These are phyloP conservation scores for Rosa multiflora DNA, from an alignment of 306 rosid species.

Conservation along the genomic window DNA sequence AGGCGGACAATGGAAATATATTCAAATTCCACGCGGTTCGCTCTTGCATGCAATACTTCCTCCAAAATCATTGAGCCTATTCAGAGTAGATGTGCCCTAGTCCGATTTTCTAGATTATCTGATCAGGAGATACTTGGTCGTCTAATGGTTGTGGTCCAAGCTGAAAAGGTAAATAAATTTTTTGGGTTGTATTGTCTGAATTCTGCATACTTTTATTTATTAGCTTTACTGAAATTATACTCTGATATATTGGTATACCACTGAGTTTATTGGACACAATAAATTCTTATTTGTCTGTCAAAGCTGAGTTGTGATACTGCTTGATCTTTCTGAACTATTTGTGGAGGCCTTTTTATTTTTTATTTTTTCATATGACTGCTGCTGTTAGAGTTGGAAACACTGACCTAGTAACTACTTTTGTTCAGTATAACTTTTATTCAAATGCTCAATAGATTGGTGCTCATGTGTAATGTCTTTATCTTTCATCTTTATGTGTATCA, in stretches of 20 bases:
- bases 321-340: background rate
- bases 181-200: background rate
- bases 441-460: background rate
- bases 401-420: background rate
- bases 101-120: constrained; percentile 76
- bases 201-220: background rate
- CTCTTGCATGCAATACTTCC: constrained; percentile 94
- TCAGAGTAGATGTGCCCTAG: constrained; percentile 98
- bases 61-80: constrained; percentile 93
- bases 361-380: background rate
- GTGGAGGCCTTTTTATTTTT: background rate
- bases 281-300: background rate
- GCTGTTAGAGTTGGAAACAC: background rate
- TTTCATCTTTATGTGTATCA: background rate
- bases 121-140: constrained; percentile 93
- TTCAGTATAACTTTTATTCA: background rate
- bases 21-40: constrained; percentile 90
- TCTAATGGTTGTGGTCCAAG: constrained; percentile 80
- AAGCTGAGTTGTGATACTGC: background rate
- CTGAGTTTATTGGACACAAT: background rate
- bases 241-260: too few species aligned
- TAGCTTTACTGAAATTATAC: background rate
- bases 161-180: constrained; percentile 64
- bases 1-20: constrained; percentile 96
- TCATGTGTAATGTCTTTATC: background rate